Base-by-base conservation (phyloP, 768 basidiomycete species). In the Auricularia heimuer region DNA sequence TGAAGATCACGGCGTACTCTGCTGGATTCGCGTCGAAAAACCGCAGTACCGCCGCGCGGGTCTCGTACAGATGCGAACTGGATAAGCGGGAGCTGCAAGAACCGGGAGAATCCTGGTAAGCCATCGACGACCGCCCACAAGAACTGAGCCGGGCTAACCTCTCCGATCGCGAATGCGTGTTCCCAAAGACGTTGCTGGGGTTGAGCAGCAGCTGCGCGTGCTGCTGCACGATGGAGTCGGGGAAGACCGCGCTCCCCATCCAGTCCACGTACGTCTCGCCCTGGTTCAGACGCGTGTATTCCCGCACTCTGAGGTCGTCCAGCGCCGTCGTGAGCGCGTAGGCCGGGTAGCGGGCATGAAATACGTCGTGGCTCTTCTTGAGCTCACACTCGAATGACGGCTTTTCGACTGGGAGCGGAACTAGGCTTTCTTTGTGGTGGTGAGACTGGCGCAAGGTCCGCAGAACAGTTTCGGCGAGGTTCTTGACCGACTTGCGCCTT, bases 181-280 rank as follows among this genome's bases (percentile, higher is more conserved):
- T 92, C 1, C 90, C 91, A 65, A 93, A 81, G 54, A 92, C 79
- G 70, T 75, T 84, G 62, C 76, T 77, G 45, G 79, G 56, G 56
- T 60, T 18, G 7, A 60, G 83, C 37, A 93, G 81, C 71, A 92
- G 90, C 62, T 84, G 82, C 45, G 85, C 79, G 68, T 92, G 89
- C 10, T 84, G 82, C 45, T 80, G 81, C 65, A 92, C 82, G 39
- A 93, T 83, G 69, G 85, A 87, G 69, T 90, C 87, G 12, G 91
- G 91, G 68, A 90, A 90, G 39, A 92, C 77, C 0, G 88, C 83
- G 34, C 88, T 90, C 36, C 91, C 91, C 89, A 92, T 92, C 68
- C 89, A 92, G 70, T 93, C 91, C 66, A 91, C 86, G 65, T 92
- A 92, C 8, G 86, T 87, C 76, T 92, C 89, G 6, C 83, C 83